Evolutionary conservation across 352 stramenopile species (phyloP).

Genomic region (Hyaloperonospora brassicae): DNA sequence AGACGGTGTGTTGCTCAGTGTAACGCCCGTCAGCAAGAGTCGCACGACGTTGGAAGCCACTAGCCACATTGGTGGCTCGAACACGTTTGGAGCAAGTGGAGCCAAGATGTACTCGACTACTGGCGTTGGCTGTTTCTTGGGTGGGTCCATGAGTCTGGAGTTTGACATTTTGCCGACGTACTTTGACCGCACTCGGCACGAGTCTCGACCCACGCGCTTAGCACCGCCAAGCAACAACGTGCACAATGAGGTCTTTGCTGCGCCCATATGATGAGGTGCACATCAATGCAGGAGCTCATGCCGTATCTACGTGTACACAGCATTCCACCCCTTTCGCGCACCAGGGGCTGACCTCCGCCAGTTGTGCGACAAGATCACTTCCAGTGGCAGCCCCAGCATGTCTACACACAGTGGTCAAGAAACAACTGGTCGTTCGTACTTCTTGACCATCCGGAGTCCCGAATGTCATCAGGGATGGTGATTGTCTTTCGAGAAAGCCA

Average conservation of each 20-base stretch:
- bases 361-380: too few relatives aligned
- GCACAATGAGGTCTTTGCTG: conserved; percentile 13
- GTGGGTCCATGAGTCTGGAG: conserved; percentile 50
- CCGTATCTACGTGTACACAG: too few relatives aligned
- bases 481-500: too few relatives aligned
- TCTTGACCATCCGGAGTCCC: too few relatives aligned
- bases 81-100: conserved; percentile 3
- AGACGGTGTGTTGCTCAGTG: conserved; percentile 65
- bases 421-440: too few relatives aligned
- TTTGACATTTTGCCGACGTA: conserved; percentile 78
- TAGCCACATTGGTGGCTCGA: conserved; percentile 1
- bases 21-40: conserved; percentile 36
- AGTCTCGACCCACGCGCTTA: conserved; percentile 6
- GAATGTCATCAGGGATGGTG: too few relatives aligned
- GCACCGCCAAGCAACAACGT: conserved; percentile 3
- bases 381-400: too few relatives aligned
- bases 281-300: too few relatives aligned
- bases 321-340: too few relatives aligned
- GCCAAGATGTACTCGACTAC: conserved; percentile 28
- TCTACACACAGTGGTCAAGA: too few relatives aligned
- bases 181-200: conserved; percentile 38
- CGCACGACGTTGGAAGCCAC: conserved; percentile 13
- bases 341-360: too few relatives aligned
- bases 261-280: too few relatives aligned
- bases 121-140: conserved; percentile 35